Evolutionary conservation across 371 early-diverging fungal genomes (phyloP).

Genomic region (Mucor saturninus): DNA sequence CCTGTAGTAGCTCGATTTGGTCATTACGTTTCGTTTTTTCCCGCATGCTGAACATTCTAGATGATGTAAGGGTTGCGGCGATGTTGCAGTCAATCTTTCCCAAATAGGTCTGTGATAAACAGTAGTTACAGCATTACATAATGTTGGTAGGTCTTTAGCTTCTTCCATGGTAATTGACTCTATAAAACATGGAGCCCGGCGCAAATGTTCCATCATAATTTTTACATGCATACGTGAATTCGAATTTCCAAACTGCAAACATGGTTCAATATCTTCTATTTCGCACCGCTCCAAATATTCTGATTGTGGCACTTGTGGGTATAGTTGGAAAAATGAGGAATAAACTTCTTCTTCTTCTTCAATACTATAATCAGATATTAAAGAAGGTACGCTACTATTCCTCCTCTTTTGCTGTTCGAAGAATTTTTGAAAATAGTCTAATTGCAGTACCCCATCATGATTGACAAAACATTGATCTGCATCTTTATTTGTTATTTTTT

Average conservation of each 20-base stretch:
- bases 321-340: background rate
- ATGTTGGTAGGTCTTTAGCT: background rate
- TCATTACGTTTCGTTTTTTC: background rate
- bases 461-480: background rate
- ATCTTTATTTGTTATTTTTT: background rate
- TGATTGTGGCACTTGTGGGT: background rate
- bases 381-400: background rate
- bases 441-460: background rate
- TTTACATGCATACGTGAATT: conserved; percentile 16
- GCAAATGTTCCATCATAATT: conserved; percentile 13
- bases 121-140: background rate
- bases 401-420: conserved; percentile 1
- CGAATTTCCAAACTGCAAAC: conserved; percentile 16
- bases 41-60: conserved; percentile 14
- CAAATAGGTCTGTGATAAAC: conserved; percentile 15
- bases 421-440: conserved; percentile 7
- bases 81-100: conserved; percentile 10
- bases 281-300: conserved; percentile 18
- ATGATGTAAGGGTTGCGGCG: background rate
- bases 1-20: conserved; percentile 6
- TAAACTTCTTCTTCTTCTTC: background rate
- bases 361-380: background rate
- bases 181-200: conserved; percentile 21
- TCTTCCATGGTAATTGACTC: conserved; percentile 11
- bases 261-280: conserved; percentile 27